These are phyloP conservation scores for Infundibulicybe gibba DNA, from an alignment of 768 basidiomycete genomes.

Conservation along the genomic window DNA sequence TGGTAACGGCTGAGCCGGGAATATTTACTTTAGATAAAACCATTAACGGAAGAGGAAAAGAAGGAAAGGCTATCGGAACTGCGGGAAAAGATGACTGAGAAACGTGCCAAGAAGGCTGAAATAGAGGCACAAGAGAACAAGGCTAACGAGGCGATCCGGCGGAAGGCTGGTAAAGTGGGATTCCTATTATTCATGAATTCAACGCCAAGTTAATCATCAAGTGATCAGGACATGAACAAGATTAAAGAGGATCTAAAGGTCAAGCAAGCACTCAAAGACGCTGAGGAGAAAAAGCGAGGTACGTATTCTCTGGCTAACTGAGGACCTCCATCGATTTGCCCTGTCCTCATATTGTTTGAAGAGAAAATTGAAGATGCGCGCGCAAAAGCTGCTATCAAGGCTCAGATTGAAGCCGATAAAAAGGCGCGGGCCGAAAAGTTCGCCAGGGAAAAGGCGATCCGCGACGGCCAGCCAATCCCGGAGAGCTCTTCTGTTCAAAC, in stretches of 20 bases:
- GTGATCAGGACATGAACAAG: slow-evolving; percentile 59
- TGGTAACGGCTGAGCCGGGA: background rate
- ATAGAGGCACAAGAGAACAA: slow-evolving; percentile 72
- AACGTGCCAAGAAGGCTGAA: slow-evolving; percentile 68
- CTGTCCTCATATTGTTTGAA: slow-evolving; percentile 28
- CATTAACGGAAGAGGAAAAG: slow-evolving; percentile 94
- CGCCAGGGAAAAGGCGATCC: slow-evolving; percentile 86
- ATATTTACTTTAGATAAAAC: slow-evolving; percentile 79
- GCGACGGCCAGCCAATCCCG: slow-evolving; percentile 61
- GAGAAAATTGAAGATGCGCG: slow-evolving; percentile 90
- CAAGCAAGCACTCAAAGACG: slow-evolving; percentile 83
- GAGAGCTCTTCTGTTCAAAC: slow-evolving; percentile 26
- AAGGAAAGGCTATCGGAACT: slow-evolving; percentile 77
- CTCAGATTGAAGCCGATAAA: slow-evolving; percentile 95
- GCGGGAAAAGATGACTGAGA: slow-evolving; percentile 73
- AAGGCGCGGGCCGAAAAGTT: slow-evolving; percentile 82
- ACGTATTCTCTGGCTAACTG: slow-evolving; percentile 8
- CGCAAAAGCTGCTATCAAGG: slow-evolving; percentile 83
- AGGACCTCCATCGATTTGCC: too few species aligned
- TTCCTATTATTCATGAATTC: background rate
- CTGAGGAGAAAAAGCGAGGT: slow-evolving; percentile 80
- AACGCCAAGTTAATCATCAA: background rate
- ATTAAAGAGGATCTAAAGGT: slow-evolving; percentile 73
- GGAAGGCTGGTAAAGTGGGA: slow-evolving; percentile 80
- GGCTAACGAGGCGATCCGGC: slow-evolving; percentile 72